phyloP scores from a whole-genome alignment of 805 yeast species.

The Candida sithepensis region DNA sequence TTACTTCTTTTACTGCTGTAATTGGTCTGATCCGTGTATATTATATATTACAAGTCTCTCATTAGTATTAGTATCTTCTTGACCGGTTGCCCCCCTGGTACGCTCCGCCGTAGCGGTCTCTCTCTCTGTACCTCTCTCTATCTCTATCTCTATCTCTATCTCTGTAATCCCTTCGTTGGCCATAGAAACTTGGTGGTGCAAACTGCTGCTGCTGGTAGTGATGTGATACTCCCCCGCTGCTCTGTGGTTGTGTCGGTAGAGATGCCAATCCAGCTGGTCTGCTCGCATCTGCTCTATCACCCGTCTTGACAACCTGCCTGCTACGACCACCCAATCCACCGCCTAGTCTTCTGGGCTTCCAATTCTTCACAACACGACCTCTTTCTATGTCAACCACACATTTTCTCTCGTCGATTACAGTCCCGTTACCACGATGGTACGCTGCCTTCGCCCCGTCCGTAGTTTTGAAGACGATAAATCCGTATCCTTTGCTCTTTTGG shows the following conservation, averaged over 20 bases:
- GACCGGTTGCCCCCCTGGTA: too few species aligned
- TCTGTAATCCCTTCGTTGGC: not conserved
- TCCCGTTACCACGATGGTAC: slow-evolving; percentile 52
- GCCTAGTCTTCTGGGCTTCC: slow-evolving; percentile 76
- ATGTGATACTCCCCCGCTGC: too few species aligned
- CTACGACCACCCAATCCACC: slow-evolving; percentile 85
- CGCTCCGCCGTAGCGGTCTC: too few species aligned
- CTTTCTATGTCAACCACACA: slow-evolving; percentile 72
- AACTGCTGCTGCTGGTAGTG: slow-evolving; percentile 1
- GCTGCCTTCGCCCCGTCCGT: slow-evolving; percentile 62
- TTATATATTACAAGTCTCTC: too few species aligned
- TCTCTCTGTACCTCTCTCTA: too few species aligned
- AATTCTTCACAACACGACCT: slow-evolving; percentile 59
- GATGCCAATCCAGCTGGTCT: too few species aligned
- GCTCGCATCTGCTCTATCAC: too few species aligned
- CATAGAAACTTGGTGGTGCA: not conserved
- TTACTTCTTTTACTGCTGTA: too few species aligned
- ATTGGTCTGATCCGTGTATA: too few species aligned
- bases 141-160: not conserved
- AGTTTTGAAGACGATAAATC: slow-evolving; percentile 66
- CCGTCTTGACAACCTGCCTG: too few species aligned
- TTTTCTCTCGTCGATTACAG: slow-evolving; percentile 47
- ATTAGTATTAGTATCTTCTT: too few species aligned
- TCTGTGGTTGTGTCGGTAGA: not conserved
- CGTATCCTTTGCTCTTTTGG: slow-evolving; percentile 72